A percentile compares a stretch with the other conserved stretches of the same genome.
phyloP scores from a whole-genome alignment of 148 eudicot species.

The Drosera capensis region DNA sequence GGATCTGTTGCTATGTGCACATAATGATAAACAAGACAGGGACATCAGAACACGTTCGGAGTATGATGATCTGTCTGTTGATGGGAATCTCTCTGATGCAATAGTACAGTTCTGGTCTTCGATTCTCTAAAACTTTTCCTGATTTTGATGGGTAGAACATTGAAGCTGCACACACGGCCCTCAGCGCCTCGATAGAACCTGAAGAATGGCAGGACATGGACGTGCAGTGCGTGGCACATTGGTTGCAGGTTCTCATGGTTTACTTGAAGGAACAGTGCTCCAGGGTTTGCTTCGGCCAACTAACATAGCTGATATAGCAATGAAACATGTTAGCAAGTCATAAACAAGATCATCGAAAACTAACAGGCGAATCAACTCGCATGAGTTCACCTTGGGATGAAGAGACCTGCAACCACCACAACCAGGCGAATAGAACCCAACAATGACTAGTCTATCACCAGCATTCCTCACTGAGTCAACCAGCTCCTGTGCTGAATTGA shows the following conservation, averaged over 20 bases:
- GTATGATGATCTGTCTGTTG: too few species aligned
- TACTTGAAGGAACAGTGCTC: conserved; percentile 54
- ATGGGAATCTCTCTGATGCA: not conserved
- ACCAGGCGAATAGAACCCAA: conserved; percentile 84
- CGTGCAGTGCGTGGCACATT: conserved; percentile 63
- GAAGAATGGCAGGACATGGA: conserved; percentile 83
- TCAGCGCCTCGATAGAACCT: conserved; percentile 75
- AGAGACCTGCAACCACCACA: conserved; percentile 90
- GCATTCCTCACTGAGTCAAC: conserved; percentile 41
- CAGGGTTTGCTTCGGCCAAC: conserved; percentile 62
- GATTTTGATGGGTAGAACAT: conserved; percentile 67
- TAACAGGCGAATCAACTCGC: not conserved
- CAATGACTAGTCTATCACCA: conserved; percentile 62
- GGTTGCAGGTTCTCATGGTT: conserved; percentile 61
- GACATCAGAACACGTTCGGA: too few species aligned
- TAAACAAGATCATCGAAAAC: not conserved
- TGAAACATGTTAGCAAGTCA: not conserved
- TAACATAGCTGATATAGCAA: conserved; percentile 61
- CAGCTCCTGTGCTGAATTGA: conserved; percentile 58
- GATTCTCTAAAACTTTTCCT: conserved; percentile 16
- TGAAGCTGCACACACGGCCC: conserved; percentile 76
- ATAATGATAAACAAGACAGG: too few species aligned
- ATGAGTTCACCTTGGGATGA: conserved; percentile 68
- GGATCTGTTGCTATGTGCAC: too few species aligned
- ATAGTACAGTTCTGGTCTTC: not conserved